A percentile compares a stretch with the other conserved stretches of the same genome.
These are phyloP conservation scores for Colletotrichum gigasporum DNA, from an alignment of 2,329 filamentous ascomycete genomes.

Conservation along the genomic window DNA sequence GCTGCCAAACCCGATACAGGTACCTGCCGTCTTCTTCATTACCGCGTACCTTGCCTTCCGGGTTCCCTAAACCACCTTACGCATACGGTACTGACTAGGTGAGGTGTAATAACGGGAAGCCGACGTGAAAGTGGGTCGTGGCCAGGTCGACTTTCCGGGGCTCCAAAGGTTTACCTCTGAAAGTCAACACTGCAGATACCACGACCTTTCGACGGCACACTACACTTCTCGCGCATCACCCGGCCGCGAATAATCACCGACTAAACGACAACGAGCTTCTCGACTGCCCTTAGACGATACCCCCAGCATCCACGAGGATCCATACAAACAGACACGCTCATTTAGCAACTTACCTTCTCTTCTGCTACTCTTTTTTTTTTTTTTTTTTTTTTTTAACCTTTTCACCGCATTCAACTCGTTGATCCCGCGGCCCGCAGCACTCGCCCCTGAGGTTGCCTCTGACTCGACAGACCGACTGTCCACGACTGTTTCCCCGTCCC, in stretches of 20 bases:
- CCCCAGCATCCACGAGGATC: conserved; percentile 11
- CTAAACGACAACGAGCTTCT: not conserved
- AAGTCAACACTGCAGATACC: conserved; percentile 27
- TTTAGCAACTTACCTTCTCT: conserved; percentile 13
- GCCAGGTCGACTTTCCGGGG: conserved; percentile 20
- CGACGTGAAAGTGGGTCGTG: conserved; percentile 24
- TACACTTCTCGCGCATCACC: conserved; percentile 11
- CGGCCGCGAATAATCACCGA: conserved; percentile 9
- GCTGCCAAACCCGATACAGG: not conserved
- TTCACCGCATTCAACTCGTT: conserved; percentile 3
- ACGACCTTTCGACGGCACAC: not conserved
- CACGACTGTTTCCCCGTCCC: not conserved
- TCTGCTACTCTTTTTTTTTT: conserved; percentile 19
- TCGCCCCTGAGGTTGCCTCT: conserved; percentile 18
- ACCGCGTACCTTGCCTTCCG: not conserved
- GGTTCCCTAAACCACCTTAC: not conserved
- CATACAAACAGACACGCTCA: conserved; percentile 10
- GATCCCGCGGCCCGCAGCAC: conserved; percentile 8
- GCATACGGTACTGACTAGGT: too few relatives aligned
- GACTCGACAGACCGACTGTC: conserved; percentile 22
- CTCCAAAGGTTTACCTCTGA: conserved; percentile 9
- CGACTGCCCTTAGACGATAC: conserved; percentile 20
- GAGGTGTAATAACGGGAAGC: too few relatives aligned
- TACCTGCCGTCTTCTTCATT: not conserved
- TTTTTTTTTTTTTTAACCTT: not conserved